Conservation (phyloP, 2,329 filamentous ascomycete genomes). For the Bretziella fagacearum region DNA sequence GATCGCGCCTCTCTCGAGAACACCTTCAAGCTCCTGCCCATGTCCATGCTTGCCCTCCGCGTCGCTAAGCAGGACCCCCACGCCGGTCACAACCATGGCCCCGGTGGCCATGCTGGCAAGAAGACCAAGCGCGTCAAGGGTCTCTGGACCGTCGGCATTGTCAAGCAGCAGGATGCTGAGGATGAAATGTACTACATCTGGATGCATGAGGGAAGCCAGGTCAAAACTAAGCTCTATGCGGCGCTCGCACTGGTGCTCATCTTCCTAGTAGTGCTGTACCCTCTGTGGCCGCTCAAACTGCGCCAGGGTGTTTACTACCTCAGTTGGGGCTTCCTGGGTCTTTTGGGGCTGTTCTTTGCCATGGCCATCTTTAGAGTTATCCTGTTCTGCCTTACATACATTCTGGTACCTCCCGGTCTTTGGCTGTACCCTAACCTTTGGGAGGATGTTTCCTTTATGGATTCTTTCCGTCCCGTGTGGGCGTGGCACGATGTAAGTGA, state of each 20-base stretch:
- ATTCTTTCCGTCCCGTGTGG: constrained; percentile 91
- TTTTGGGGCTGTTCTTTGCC: constrained; percentile 84
- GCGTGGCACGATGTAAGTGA: constrained; percentile 94
- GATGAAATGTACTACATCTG: constrained; percentile 92
- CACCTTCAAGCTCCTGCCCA: constrained; percentile 81
- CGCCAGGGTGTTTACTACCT: constrained; percentile 94
- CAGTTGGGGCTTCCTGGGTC: constrained; percentile 77
- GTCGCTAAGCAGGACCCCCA: constrained; percentile 61
- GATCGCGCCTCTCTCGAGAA: constrained; percentile 84
- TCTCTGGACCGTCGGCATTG: constrained; percentile 86
- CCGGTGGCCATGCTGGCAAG: constrained; percentile 31
- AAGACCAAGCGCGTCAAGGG: constrained; percentile 84
- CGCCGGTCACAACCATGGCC: constrained; percentile 46
- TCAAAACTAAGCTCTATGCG: constrained; percentile 87
- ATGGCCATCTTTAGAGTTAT: constrained; percentile 97
- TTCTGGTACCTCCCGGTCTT: constrained; percentile 67
- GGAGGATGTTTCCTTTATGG: constrained; percentile 96
- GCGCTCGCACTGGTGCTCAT: constrained; percentile 66
- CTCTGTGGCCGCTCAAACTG: constrained; percentile 83
- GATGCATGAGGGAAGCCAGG: constrained; percentile 86
- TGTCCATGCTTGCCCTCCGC: constrained; percentile 84
- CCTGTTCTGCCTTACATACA: constrained; percentile 84
- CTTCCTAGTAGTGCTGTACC: constrained; percentile 84
- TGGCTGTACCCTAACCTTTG: constrained; percentile 98
- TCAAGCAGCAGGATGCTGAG: constrained; percentile 79